These are phyloP conservation scores for Phoenix roebelenii DNA, from an alignment of 176 grass and related monocot genomes.

Conservation along the genomic window DNA sequence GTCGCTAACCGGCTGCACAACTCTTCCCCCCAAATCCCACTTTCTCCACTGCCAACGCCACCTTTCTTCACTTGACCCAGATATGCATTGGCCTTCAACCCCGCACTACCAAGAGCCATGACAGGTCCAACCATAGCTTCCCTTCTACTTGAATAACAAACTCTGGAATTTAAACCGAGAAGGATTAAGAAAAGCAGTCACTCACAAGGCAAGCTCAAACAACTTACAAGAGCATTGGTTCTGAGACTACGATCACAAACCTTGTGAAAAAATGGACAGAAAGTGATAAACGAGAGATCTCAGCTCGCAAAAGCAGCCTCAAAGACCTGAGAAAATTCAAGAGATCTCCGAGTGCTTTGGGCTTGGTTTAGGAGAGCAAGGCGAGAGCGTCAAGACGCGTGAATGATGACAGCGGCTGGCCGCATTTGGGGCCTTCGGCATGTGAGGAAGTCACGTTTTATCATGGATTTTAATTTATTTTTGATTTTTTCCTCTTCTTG, in stretches of 20 bases:
- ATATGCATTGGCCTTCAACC: neutral
- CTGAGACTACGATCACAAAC: too few species aligned
- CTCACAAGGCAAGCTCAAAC: too few species aligned
- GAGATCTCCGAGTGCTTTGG: neutral
- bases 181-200: too few species aligned
- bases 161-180: too few species aligned
- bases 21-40: slow-evolving; percentile 10
- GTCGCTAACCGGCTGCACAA: neutral
- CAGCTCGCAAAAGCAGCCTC: too few species aligned
- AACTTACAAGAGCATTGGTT: too few species aligned
- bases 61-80: neutral
- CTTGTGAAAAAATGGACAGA: too few species aligned
- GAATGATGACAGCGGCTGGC: too few species aligned
- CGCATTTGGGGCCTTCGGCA: too few species aligned
- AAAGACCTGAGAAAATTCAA: too few species aligned
- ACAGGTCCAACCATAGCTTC: neutral
- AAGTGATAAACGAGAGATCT: too few species aligned
- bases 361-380: neutral
- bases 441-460: neutral
- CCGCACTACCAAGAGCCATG: slow-evolving; percentile 9
- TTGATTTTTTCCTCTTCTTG: neutral
- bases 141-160: neutral
- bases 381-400: neutral
- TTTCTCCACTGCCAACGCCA: neutral
- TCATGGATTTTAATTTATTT: neutral